Evolutionary conservation across 176 grass and related monocot genomes (phyloP).

Genomic region (Chrysopogon serrulatus): DNA sequence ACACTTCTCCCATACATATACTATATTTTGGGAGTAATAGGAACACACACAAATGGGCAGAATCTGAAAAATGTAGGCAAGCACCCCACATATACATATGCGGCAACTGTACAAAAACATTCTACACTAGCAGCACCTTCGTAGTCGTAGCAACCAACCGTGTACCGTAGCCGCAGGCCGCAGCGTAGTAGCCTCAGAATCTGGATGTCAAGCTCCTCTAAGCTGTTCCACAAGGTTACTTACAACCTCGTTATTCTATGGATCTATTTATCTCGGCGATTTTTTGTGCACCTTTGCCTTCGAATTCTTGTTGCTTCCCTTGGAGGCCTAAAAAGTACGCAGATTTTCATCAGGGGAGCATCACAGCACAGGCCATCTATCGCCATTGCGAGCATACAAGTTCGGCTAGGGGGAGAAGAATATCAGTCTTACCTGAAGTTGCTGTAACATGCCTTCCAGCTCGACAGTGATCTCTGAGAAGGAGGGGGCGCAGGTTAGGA

Average conservation of each 20-base stretch:
- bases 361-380: background rate
- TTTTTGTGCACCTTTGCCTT: slow-evolving; percentile 57
- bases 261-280: slow-evolving; percentile 35
- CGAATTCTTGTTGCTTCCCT: slow-evolving; percentile 11
- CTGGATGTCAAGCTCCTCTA: background rate
- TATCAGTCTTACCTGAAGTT: slow-evolving; percentile 45
- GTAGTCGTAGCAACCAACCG: background rate
- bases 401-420: background rate
- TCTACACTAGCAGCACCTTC: background rate
- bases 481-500: slow-evolving; percentile 47
- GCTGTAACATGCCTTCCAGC: slow-evolving; percentile 59
- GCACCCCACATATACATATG: background rate
- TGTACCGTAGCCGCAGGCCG: background rate
- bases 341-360: background rate
- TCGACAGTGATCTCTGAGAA: slow-evolving; percentile 69
- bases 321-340: slow-evolving; percentile 27
- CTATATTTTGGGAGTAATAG: background rate
- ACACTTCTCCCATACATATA: background rate
- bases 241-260: background rate
- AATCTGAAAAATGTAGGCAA: background rate
- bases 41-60: background rate
- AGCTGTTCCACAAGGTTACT: background rate
- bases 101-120: slow-evolving; percentile 11
- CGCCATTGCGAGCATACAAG: background rate
- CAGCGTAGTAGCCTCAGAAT: background rate